Evolutionary conservation across 2,329 filamentous ascomycete species (phyloP), one percentile per base, ranked within the genome.

Genomic region (Curvularia lunata): DNA sequence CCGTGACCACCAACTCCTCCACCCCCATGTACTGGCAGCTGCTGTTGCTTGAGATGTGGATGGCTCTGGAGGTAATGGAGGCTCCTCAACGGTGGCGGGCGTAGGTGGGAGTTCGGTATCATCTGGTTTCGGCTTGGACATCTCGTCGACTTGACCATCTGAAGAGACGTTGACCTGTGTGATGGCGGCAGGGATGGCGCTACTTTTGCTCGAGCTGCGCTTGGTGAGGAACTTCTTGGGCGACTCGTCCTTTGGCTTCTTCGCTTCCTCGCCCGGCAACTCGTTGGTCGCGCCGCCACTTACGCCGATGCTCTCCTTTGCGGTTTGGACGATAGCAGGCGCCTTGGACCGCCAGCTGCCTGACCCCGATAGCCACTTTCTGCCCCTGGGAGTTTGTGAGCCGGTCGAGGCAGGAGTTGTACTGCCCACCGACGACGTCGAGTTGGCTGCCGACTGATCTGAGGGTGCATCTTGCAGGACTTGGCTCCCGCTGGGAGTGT

Each of bases 1-100:
- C 28, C 80, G 68, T 13, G 81, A 82, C 81, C 81, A 83, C 81
- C 81, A 83, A 21, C 79, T 78, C 38, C 78, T 77, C 80, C 80
- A 82, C 12, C 73, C 71, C 57, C 65, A 72, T n/a, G 70, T 67
- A 23, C 65, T 70, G 8, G 63, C 56, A 42, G 58, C 42, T 41
- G 50, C 49, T 18, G 52, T 48, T 1, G 48, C 40, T 9, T 63
- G 58, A 28, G 54, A 51, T 41, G 64, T 70, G 2, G 64, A 52
- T 1, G 79, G 78, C 56, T 79, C 75, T 16, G 80, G 80, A 12
- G 80, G 80, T 38, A 82, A 59, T 8, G 80, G 79, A 8, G 80
- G 75, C 21, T 79, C 76, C 40, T 69, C 63, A 4, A 65, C 32
- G 2, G 43, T 37, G 40, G 53, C 32, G 46, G 46, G 27, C 8